Evolutionary conservation across 1,284 basidiomycete species (phyloP), one percentile per base, ranked within the genome.

Genomic region (Sutorius eximius): DNA sequence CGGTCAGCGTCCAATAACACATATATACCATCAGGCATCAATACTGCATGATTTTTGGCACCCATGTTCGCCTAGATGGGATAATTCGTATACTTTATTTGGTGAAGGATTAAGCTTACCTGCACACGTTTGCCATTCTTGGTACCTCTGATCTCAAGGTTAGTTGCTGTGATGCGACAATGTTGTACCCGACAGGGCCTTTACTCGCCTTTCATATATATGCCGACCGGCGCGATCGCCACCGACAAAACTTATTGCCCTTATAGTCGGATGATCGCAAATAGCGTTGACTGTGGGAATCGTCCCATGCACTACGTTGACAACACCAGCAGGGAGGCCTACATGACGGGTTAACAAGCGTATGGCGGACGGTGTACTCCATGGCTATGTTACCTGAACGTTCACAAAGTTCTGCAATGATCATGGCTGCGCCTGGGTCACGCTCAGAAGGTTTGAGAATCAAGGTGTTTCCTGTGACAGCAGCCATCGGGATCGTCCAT

Each of bases 181-280:
- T 32, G 29, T 20, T 33, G 10, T 32, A n/a, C 16, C 24, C 7
- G 13, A 46, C 15, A 43, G 7, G 45, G 22, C 30, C 22, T 13
- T 43, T 36, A 60, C 75, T 61, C 65, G 86, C 86, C 93, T 81
- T 63, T 95, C 84, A 71, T 94, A 98, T 62, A 99, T 98, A 70
- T 98, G 95, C 62, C 86, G 87, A 42, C 96, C 96, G 13, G 96
- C 96, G 42, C 81, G 81, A 73, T 99, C 93, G 40, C 94, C 93
- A 24, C 96, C 96, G n/a, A 99, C 96, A 70, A 99, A 98, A 62
- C 91, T 93, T 70, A 98, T 95, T 10, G 95, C 96, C 69, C 87
- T 94, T 77, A 98, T 94, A 8, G 80, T 76, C 15, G 93, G 89
- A 69, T 95, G 84, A 71, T 98, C 95, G 70, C 95, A 98, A 58